These are phyloP conservation scores for Triticum monococcum DNA, from an alignment of 176 grass and related monocot species.

Conservation along the genomic window DNA sequence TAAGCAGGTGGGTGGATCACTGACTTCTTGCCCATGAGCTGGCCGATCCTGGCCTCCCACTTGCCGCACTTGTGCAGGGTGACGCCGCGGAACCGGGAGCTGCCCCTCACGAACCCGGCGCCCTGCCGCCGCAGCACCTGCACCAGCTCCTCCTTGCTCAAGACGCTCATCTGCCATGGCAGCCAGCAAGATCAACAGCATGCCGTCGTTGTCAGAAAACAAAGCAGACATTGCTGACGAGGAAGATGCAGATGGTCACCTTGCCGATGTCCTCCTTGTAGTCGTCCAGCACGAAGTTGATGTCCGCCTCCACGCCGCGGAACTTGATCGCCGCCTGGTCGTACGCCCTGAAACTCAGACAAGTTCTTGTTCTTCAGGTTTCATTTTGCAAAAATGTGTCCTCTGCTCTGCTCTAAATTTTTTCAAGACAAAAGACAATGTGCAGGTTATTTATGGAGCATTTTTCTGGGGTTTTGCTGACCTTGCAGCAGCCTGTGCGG, in stretches of 20 bases:
- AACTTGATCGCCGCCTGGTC: conserved; percentile 74
- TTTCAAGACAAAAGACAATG: neutral
- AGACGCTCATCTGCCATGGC: conserved; percentile 48
- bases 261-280: conserved; percentile 58
- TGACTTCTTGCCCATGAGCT: conserved; percentile 81
- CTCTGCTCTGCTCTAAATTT: no score
- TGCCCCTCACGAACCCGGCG: conserved; percentile 55
- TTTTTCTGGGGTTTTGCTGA: neutral
- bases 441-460: neutral
- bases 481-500: conserved; percentile 61
- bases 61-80: conserved; percentile 78
- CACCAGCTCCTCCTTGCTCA: conserved; percentile 71
- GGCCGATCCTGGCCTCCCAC: conserved; percentile 72
- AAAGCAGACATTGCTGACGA: neutral
- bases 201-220: neutral
- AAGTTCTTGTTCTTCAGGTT: neutral
- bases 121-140: conserved; percentile 70
- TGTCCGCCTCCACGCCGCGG: conserved; percentile 51
- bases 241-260: conserved; percentile 20
- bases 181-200: neutral
- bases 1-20: no score
- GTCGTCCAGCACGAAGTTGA: conserved; percentile 51
- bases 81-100: conserved; percentile 64
- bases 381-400: no score
- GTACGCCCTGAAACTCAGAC: conserved; percentile 42